Conservation (phyloP, 176 grass and related monocot species). For the Phoenix dactylifera region DNA sequence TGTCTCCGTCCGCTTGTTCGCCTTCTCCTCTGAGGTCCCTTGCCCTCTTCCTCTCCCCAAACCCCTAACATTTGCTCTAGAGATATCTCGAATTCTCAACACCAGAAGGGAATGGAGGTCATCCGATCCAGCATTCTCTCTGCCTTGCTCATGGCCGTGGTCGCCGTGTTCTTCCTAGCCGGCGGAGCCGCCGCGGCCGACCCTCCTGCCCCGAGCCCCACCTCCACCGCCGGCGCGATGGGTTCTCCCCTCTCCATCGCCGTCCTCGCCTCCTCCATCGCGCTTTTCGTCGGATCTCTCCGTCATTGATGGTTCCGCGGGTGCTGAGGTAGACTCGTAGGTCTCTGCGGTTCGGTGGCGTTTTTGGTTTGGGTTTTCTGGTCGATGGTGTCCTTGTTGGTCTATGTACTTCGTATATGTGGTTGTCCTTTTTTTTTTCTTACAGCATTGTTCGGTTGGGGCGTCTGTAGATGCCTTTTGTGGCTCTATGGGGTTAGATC, state of each 20-base stretch:
- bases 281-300: slow-evolving; percentile 40
- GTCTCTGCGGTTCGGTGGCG: neutral
- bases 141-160: slow-evolving; percentile 10
- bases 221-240: slow-evolving; percentile 28
- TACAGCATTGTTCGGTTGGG: slow-evolving; percentile 4
- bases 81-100: too few relatives aligned
- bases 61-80: too few relatives aligned
- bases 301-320: slow-evolving; percentile 27
- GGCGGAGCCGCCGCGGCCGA: slow-evolving; percentile 42
- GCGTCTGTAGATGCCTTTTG: too few relatives aligned
- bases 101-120: too few relatives aligned
- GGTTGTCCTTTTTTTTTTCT: neutral
- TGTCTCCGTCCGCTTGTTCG: too few relatives aligned
- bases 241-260: slow-evolving; percentile 31
- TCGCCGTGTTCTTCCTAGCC: slow-evolving; percentile 28
- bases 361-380: neutral
- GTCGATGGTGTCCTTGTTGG: neutral
- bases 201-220: slow-evolving; percentile 59
- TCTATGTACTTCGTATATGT: neutral
- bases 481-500: too few relatives aligned
- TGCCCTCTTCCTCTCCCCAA: too few relatives aligned
- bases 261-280: slow-evolving; percentile 50
- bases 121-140: neutral
- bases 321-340: slow-evolving; percentile 1
- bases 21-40: too few relatives aligned